These are phyloP conservation scores for Paragyromitra xinjiangensis DNA, from an alignment of 495 filamentous ascomycete genomes.

Conservation along the genomic window DNA sequence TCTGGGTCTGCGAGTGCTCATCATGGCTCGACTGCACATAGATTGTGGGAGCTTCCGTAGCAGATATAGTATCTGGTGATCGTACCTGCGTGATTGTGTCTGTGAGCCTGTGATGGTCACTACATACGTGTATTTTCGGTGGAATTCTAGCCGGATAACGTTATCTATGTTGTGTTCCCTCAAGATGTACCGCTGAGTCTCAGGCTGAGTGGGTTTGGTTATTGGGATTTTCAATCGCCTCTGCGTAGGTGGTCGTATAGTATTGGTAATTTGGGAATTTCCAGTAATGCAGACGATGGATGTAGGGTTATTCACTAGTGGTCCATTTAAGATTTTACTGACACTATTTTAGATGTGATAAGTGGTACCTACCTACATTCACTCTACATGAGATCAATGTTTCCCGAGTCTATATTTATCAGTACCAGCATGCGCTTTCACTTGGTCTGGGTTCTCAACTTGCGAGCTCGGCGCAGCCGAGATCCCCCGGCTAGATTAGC, in stretches of 20 bases:
- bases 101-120: background rate
- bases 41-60: background rate
- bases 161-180: background rate
- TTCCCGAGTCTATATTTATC: background rate
- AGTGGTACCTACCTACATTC: background rate
- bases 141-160: background rate
- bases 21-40: background rate
- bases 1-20: background rate
- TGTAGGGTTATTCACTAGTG: background rate
- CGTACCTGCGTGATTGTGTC: background rate
- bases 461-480: background rate
- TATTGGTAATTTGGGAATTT: background rate
- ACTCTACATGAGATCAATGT: background rate
- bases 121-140: too few species aligned
- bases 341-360: background rate
- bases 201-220: background rate
- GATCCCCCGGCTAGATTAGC: background rate
- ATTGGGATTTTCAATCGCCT: background rate
- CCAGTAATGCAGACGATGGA: background rate
- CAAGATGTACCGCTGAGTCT: background rate
- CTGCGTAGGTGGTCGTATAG: background rate
- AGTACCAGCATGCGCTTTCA: background rate
- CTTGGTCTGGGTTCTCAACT: background rate
- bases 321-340: background rate
- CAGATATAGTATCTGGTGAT: background rate